These are phyloP conservation scores for Penicillium sp. DNA, from an alignment of 2,329 filamentous ascomycete genomes.

Conservation along the genomic window DNA sequence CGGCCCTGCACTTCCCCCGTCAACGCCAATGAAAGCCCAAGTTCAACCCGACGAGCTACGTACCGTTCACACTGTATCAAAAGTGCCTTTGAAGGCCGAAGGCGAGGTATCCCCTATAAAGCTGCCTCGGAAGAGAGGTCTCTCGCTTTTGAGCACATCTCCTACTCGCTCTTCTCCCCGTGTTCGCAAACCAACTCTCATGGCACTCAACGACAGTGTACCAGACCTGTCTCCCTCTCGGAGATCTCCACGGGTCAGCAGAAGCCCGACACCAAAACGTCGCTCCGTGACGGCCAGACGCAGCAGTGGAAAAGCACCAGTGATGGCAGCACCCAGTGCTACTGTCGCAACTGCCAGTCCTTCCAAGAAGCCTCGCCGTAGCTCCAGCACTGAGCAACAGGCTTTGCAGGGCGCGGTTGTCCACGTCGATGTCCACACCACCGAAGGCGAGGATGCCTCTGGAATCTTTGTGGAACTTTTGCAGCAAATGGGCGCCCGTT, in stretches of 20 bases:
- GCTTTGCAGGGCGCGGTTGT: constrained; percentile 71
- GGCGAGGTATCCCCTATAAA: constrained; percentile 52
- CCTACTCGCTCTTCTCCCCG: constrained; percentile 35
- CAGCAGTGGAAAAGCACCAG: constrained; percentile 10
- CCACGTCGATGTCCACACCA: constrained; percentile 80
- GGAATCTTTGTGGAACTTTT: constrained; percentile 78
- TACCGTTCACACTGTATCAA: constrained; percentile 71
- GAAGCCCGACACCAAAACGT: constrained; percentile 23
- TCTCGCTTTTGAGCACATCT: constrained; percentile 52
- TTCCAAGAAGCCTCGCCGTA: constrained; percentile 30
- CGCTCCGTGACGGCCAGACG: constrained; percentile 17
- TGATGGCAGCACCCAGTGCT: constrained; percentile 11
- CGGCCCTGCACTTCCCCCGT: constrained; percentile 37
- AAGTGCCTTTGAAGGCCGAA: constrained; percentile 70
- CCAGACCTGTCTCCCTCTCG: constrained; percentile 31
- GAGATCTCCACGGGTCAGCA: constrained; percentile 22
- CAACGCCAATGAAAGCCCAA: constrained; percentile 56
- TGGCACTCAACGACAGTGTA: constrained; percentile 21
- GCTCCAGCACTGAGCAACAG: constrained; percentile 24
- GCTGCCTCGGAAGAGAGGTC: constrained; percentile 49
- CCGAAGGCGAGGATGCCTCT: constrained; percentile 76
- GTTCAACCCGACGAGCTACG: constrained; percentile 47
- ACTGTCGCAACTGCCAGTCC: constrained; percentile 26
- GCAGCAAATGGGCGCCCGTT: constrained; percentile 76
- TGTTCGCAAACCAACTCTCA: constrained; percentile 25